These are phyloP conservation scores for Cryphonectria nitschkei DNA, from an alignment of 2,329 filamentous ascomycete genomes.

Conservation along the genomic window DNA sequence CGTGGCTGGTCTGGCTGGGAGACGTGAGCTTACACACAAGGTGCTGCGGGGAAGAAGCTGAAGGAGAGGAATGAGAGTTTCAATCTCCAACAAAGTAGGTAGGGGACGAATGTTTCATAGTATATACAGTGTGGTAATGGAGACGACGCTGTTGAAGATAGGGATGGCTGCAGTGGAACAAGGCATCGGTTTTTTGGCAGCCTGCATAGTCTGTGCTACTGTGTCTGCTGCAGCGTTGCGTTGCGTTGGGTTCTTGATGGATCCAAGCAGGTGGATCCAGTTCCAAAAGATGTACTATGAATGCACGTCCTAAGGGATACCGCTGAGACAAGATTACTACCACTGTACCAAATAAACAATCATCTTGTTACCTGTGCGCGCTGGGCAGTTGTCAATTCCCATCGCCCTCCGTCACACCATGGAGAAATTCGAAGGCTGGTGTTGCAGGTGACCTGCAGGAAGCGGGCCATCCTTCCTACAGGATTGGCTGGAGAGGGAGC, in stretches of 20 bases:
- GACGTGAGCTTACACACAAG: not conserved
- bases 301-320: conserved; percentile 1
- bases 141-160: not conserved
- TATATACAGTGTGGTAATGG: not conserved
- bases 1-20: not conserved
- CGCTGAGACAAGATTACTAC: not conserved
- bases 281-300: not conserved
- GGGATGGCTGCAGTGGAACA: not conserved
- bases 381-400: not conserved
- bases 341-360: not conserved
- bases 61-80: not conserved
- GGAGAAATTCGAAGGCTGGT: conserved; percentile 15
- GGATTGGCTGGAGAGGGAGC: conserved; percentile 7
- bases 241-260: not conserved
- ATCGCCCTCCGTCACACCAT: not conserved
- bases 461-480: conserved; percentile 12
- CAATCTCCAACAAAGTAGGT: not conserved
- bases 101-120: not conserved
- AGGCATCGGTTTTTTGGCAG: not conserved
- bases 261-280: not conserved
- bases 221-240: too few species aligned
- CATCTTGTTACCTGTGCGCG: not conserved
- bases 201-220: not conserved
- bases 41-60: too few species aligned
- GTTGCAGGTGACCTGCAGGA: conserved; percentile 16